Percentiles rank a stretch among this genome's conserved stretches.
These are phyloP conservation scores for Pleurotus salmoneostramineus DNA, from an alignment of 768 basidiomycete genomes.

Conservation along the genomic window DNA sequence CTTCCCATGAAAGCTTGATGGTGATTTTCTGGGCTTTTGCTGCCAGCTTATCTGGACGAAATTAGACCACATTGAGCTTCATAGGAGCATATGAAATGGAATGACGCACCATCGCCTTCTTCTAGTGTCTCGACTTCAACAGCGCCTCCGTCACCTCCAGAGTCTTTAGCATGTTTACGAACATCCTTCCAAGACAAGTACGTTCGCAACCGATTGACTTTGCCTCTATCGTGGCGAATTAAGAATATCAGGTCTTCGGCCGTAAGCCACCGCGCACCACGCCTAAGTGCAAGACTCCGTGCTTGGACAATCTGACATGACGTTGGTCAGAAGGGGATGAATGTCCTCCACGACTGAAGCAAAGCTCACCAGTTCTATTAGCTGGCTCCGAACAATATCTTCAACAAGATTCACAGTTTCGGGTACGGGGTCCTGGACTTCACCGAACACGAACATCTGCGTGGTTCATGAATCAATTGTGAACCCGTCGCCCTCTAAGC, in stretches of 20 bases:
- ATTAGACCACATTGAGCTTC: neutral
- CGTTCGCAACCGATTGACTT: constrained; percentile 88
- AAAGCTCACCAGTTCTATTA: constrained; percentile 77
- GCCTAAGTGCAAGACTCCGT: constrained; percentile 73
- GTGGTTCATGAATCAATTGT: neutral
- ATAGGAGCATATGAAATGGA: neutral
- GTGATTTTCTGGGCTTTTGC: constrained; percentile 90
- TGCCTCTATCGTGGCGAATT: constrained; percentile 89
- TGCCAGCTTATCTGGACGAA: constrained; percentile 61
- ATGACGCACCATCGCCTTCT: constrained; percentile 71
- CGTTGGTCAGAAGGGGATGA: constrained; percentile 6
- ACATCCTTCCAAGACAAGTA: constrained; percentile 98
- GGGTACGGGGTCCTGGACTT: constrained; percentile 83
- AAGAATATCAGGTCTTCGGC: constrained; percentile 97
- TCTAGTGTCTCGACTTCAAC: constrained; percentile 83
- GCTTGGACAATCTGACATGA: constrained; percentile 78
- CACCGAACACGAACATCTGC: constrained; percentile 97
- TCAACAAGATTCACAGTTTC: constrained; percentile 94
- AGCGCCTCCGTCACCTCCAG: constrained; percentile 75
- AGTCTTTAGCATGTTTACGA: constrained; percentile 90
- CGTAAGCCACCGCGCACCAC: constrained; percentile 81
- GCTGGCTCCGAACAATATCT: constrained; percentile 86
- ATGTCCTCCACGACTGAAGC: neutral
- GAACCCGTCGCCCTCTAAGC: neutral
- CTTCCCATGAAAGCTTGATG: constrained; percentile 95